Conservation (phyloP, 345 rosid species). For the Punica granatum region DNA sequence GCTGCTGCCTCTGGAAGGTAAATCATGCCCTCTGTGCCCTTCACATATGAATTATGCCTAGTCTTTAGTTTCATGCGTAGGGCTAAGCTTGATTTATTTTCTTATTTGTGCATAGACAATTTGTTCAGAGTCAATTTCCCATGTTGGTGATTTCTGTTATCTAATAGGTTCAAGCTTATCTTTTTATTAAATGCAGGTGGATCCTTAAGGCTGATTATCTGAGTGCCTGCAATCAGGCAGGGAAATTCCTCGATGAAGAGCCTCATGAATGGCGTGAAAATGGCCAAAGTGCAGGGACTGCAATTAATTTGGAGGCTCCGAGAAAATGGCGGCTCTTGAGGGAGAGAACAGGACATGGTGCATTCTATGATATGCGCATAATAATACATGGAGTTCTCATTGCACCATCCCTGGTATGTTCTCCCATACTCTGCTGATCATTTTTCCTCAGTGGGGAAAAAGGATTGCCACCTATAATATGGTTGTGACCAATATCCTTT, state of each 20-base stretch:
- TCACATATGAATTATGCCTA: background rate
- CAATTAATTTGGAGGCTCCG: conserved; percentile 76
- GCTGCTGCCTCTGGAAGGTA: conserved; percentile 33
- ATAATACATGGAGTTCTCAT: conserved; percentile 85
- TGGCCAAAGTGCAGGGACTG: conserved; percentile 73
- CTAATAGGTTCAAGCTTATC: background rate
- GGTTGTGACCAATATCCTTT: no score
- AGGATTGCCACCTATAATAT: no score
- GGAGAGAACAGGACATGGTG: conserved; percentile 91
- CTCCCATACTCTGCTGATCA: background rate
- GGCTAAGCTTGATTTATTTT: background rate
- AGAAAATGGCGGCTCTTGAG: conserved; percentile 78
- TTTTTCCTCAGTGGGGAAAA: background rate
- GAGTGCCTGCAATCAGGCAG: conserved; percentile 62
- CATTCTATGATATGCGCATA: conserved; percentile 66
- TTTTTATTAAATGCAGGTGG: conserved; percentile 62
- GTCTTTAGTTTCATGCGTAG: background rate
- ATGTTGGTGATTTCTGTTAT: background rate
- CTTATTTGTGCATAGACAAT: background rate
- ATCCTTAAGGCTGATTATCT: conserved; percentile 75
- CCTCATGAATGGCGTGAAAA: conserved; percentile 77
- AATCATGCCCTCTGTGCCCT: conserved; percentile 6
- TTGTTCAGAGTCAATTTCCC: background rate
- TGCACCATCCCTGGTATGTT: conserved; percentile 78
- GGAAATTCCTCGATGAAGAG: conserved; percentile 69